Evolutionary conservation across 1,284 basidiomycete species (phyloP).

Genomic region (Cerrena zonata): DNA sequence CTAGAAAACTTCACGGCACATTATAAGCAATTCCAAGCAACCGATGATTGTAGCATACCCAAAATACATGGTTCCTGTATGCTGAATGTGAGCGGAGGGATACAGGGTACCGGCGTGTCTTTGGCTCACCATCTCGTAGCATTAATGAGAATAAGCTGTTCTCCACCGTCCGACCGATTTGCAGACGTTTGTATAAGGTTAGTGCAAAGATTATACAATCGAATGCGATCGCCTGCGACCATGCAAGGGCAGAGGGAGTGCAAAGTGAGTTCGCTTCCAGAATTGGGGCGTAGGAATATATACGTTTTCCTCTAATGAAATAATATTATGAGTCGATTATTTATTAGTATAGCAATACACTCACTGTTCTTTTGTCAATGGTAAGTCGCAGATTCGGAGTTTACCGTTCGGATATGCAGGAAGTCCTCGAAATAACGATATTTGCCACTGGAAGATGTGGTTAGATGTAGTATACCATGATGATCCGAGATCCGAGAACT

Average conservation of each 20-base stretch:
- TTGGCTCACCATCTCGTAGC: conserved; percentile 3
- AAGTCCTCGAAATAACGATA: background rate
- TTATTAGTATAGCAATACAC: background rate
- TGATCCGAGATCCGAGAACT: background rate
- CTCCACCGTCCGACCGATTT: background rate
- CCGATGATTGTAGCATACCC: too few relatives aligned
- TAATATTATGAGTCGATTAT: background rate
- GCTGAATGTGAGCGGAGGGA: background rate
- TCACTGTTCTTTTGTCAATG: background rate
- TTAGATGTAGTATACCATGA: background rate
- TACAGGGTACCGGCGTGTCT: background rate
- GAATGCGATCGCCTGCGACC: background rate
- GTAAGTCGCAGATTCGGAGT: too few relatives aligned
- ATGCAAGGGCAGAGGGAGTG: conserved; percentile 6
- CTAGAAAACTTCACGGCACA: too few relatives aligned
- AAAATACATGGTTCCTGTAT: conserved; percentile 1
- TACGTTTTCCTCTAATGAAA: background rate
- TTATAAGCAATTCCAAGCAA: too few relatives aligned
- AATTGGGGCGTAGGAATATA: background rate
- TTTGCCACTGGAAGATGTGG: background rate
- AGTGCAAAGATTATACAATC: background rate
- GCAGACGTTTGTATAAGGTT: background rate
- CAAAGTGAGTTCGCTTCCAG: background rate
- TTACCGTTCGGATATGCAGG: too few relatives aligned
- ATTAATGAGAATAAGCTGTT: background rate